These are phyloP conservation scores for Gossypium australe DNA, from an alignment of 345 rosid species.

Conservation along the genomic window DNA sequence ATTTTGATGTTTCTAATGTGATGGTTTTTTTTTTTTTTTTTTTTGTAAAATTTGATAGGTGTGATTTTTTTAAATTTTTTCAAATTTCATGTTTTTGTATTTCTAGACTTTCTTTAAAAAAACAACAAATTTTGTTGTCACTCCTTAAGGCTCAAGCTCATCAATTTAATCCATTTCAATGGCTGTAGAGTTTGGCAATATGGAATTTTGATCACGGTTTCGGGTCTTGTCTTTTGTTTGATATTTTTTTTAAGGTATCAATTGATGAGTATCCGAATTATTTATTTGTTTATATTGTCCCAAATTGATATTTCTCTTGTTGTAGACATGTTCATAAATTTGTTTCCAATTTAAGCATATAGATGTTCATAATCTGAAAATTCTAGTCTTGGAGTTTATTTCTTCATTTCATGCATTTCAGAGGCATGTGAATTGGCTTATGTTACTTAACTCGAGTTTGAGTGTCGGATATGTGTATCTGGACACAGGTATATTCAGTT, in stretches of 20 bases:
- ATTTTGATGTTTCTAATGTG: not conserved
- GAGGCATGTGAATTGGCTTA: not conserved
- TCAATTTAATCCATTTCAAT: not conserved
- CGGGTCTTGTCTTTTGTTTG: not conserved
- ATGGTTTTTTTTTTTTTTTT: not conserved
- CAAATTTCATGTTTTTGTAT: not conserved
- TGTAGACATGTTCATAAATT: not conserved
- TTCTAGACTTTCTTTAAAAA: no score
- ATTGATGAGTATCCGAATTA: not conserved
- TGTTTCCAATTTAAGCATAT: not conserved
- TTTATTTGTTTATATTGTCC: not conserved
- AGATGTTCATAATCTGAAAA: conserved; percentile 4
- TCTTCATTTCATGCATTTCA: not conserved
- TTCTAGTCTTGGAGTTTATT: conserved; percentile 5
- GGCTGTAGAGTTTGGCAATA: not conserved
- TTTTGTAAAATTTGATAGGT: not conserved
- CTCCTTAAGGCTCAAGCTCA: not conserved
- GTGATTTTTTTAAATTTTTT: not conserved
- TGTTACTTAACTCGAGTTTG: not conserved
- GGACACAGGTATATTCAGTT: no score
- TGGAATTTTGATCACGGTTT: not conserved
- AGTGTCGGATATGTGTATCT: no score
- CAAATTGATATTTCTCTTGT: not conserved
- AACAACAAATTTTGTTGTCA: no score
- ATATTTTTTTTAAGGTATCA: not conserved